Conservation (phyloP, 345 rosid species). For the Hypericum androsaemum region DNA sequence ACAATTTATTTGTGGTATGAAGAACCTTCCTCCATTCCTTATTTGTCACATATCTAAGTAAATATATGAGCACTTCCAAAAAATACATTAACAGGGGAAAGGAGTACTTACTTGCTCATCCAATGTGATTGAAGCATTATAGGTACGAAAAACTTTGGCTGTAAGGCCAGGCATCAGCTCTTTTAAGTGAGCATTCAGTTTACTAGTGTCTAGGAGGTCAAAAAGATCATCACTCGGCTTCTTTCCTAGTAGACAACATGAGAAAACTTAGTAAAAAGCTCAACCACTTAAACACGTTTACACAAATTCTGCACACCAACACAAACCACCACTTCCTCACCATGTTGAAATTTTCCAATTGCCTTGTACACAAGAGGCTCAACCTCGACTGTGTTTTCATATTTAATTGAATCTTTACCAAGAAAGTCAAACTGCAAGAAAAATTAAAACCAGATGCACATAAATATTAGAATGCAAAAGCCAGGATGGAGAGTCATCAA, state of each 20-base stretch:
- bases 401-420: slow-evolving; percentile 99
- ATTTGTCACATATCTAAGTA: too few relatives aligned
- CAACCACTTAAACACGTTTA: not conserved
- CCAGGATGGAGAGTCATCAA: not conserved
- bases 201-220: slow-evolving; percentile 74
- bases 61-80: too few relatives aligned
- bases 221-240: slow-evolving; percentile 65
- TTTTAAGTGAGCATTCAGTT: slow-evolving; percentile 92
- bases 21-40: too few relatives aligned
- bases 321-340: slow-evolving; percentile 30
- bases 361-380: slow-evolving; percentile 90
- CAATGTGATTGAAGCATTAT: slow-evolving; percentile 89
- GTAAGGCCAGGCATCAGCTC: slow-evolving; percentile 98
- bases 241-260: slow-evolving; percentile 40
- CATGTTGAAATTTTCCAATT: slow-evolving; percentile 71
- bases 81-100: too few relatives aligned
- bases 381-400: slow-evolving; percentile 82
- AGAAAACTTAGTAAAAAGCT: slow-evolving; percentile 5
- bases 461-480: not conserved
- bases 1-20: too few relatives aligned
- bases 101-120: slow-evolving; percentile 56
- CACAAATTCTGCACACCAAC: slow-evolving; percentile 9
- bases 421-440: slow-evolving; percentile 88
- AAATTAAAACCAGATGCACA: slow-evolving; percentile 9
- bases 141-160: slow-evolving; percentile 98